Evolutionary conservation across 1,139 yeast genomes (phyloP), one percentile per base, ranked within the genome.

Genomic region (Geotrichum cucujoidarum): DNA sequence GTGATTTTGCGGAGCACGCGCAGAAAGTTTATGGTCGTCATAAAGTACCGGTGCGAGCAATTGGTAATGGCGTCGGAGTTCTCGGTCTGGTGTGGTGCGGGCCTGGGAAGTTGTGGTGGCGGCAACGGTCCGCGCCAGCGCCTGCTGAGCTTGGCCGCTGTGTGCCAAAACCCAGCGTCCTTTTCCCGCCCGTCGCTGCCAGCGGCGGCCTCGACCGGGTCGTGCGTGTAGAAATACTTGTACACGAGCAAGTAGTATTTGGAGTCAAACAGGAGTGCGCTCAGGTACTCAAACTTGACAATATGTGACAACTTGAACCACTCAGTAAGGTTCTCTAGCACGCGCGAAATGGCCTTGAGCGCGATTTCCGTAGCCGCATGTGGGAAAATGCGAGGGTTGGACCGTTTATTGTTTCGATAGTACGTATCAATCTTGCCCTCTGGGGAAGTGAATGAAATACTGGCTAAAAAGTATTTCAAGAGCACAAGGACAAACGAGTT

Each of bases 271-370:
- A 92, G 63, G 24, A 92, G 62, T 0, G 88, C 76, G 1, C 83
- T 67, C n/a, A 92, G 68, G 60, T 83, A 86, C 62, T 89, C 95
- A 61, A 76, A 81, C 63, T 90, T 90, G 56, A 89, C 65, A 1
- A 88, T 70, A 40, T 42, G 95, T 46, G 80, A 83, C 10, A 75
- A 66, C 59, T 84, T 85, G 62, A 87, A 83, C 97, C 97, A 92
- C 57, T 75, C 75, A 30, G 83, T 63, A 25, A 92, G 61, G 18
- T 77, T 57, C 5, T 70, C 58, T 1, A 88, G 51, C 1, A 80
- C 74, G 2, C 77, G 76, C 1, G 83, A 71, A 2, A 83, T 73
- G 2, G 84, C 78, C 56, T 83, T 85, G 47, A 84, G 60, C 0
- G 83, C 70, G 1, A 79, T 70, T 59, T 86, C 95, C 14, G 38